A percentile compares a stretch with the other conserved stretches of the same genome.
Evolutionary conservation across 1,284 basidiomycete species (phyloP).

Genomic region (Austroboletus novae-zelandiae): DNA sequence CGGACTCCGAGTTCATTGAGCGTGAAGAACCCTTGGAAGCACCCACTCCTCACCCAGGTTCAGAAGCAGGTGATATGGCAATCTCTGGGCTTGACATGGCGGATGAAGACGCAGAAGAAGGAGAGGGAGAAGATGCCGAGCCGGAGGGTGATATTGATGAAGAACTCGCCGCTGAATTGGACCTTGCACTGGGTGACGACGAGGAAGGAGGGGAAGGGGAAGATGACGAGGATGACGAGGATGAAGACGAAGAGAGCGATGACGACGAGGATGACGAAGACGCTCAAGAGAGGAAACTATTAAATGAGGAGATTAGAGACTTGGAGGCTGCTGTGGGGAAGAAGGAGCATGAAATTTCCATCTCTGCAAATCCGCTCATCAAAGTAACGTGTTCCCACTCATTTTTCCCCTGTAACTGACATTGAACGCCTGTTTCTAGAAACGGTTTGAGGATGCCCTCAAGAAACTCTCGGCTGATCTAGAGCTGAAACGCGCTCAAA

Average conservation of each 20-base stretch:
- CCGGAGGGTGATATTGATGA: constrained; percentile 72
- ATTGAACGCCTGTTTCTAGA: constrained; percentile 43
- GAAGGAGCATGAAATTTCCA: constrained; percentile 85
- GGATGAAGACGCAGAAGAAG: constrained; percentile 61
- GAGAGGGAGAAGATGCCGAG: constrained; percentile 55
- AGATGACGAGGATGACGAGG: constrained; percentile 64
- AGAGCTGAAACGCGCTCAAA: constrained; percentile 80
- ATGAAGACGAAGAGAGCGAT: constrained; percentile 68
- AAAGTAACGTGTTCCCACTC: constrained; percentile 47
- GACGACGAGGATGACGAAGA: constrained; percentile 71
- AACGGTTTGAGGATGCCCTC: constrained; percentile 91
- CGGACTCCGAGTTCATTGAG: constrained; percentile 82
- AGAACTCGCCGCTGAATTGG: constrained; percentile 72
- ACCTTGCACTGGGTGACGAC: constrained; percentile 66
- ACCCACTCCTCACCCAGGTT: constrained; percentile 53
- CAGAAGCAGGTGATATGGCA: constrained; percentile 61
- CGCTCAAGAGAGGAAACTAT: constrained; percentile 72
- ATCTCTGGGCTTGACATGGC: constrained; percentile 54
- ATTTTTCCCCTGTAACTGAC: background rate
- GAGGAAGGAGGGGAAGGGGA: constrained; percentile 70
- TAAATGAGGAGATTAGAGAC: constrained; percentile 89
- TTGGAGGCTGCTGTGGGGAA: constrained; percentile 85
- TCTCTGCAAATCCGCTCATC: constrained; percentile 86
- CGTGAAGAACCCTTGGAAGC: constrained; percentile 60
- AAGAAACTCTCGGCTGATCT: constrained; percentile 85